Evolutionary conservation across 257 asterid species (phyloP), one percentile per base, ranked within the genome.

Genomic region (Rhazya stricta): DNA sequence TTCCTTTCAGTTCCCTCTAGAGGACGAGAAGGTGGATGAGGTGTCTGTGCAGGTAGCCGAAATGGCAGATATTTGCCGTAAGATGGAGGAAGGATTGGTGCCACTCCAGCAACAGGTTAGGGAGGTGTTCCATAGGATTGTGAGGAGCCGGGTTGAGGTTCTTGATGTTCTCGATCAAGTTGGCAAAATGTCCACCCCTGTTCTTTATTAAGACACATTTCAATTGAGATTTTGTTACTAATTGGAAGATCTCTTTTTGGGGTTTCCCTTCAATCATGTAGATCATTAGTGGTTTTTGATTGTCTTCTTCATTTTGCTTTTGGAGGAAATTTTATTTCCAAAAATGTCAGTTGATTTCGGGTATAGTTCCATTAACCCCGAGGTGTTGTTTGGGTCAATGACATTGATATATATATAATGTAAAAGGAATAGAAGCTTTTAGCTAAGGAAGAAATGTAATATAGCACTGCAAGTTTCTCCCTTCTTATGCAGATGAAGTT

Each of bases 51-150:
- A 79, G 82, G 96, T 92, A 83, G 90, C 77, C 42, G 96, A 89
- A 83, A 53, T 94, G 91, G 86, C 77, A 63, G 97, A 89, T 60
- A 83, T 89, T 3, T 92, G 97, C 76, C 73, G 73, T 76, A 85
- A 76, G 72, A 87, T 92, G 97, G 97, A 92, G 87, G 97, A 90
- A 39, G 99, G 97, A 27, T 42, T 92, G 76, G 88, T 81, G 10
- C 96, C 99, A 0, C 82, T 94, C 8, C 93, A 87, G 56, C 92
- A 85, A 10, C 96, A 88, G 74, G 82, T 92, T 34, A 88, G 96
- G 27, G 94, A 94, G 68, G 97, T 94, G 80, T 94, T 94, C 61
- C 98, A 94, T 77, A 90, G 95, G 91, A 89, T 94, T 75, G 97
- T 94, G 67, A 91, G 89, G 86, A 91, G 98, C 83, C 85, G 98